Conservation (phyloP, 148 eudicot genomes). For the Talinum fruticosum region DNA sequence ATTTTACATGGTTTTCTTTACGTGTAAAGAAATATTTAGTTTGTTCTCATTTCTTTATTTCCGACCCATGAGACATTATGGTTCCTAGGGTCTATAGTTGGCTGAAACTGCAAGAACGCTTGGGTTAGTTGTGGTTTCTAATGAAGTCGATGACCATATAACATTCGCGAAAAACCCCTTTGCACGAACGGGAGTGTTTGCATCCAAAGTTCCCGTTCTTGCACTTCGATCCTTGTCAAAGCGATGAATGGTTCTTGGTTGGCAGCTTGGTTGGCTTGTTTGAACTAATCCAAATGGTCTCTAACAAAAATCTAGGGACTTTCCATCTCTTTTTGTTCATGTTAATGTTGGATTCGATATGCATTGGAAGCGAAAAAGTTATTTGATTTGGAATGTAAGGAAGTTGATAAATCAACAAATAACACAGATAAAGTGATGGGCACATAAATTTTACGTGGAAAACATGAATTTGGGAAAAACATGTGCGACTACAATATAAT, state of each 20-base stretch:
- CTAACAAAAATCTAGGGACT: conserved; percentile 28
- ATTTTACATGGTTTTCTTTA: no score
- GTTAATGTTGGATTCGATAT: no score
- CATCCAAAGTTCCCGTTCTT: conserved; percentile 32
- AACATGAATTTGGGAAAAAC: no score
- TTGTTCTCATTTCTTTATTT: no score
- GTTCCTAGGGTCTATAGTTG: conserved; percentile 22
- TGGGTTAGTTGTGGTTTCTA: conserved; percentile 35
- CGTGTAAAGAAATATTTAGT: no score
- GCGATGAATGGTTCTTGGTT: conserved; percentile 50
- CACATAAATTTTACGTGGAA: no score
- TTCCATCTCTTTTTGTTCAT: no score
- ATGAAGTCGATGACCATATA: conserved; percentile 43
- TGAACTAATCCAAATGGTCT: conserved; percentile 33
- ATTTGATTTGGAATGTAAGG: no score
- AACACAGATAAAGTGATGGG: no score
- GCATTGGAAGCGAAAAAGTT: no score
- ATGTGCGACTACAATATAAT: no score
- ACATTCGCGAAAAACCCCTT: conserved; percentile 37
- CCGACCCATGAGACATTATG: not conserved
- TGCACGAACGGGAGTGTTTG: conserved; percentile 38
- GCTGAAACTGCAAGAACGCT: conserved; percentile 40
- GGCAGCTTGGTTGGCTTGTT: conserved; percentile 51
- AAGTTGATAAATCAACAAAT: no score
- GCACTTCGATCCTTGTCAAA: conserved; percentile 44